Conservation (phyloP, 2,329 filamentous ascomycete genomes). For the Huntiella savannae region DNA sequence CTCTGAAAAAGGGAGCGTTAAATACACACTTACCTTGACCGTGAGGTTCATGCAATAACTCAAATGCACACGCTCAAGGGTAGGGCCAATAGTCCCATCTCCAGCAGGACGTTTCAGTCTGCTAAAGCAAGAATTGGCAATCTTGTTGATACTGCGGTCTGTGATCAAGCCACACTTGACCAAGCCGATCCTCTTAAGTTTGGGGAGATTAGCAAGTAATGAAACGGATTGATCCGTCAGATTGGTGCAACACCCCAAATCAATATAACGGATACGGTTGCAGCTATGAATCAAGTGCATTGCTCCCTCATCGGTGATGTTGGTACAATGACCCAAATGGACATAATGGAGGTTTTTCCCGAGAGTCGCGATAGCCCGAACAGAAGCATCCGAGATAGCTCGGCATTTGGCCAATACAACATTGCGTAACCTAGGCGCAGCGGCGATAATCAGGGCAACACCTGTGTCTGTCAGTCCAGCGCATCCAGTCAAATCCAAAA, state of each 20-base stretch:
- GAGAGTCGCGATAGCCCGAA: slow-evolving; percentile 69
- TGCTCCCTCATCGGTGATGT: slow-evolving; percentile 80
- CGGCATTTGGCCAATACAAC: slow-evolving; percentile 87
- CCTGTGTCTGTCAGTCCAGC: slow-evolving; percentile 66
- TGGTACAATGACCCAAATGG: slow-evolving; percentile 79
- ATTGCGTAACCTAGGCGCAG: slow-evolving; percentile 76
- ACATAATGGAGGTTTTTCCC: slow-evolving; percentile 96
- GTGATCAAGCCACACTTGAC: slow-evolving; percentile 89
- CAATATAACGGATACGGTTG: slow-evolving; percentile 92
- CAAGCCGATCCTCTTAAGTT: slow-evolving; percentile 81
- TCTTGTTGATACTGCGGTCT: slow-evolving; percentile 51
- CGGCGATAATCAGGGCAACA: slow-evolving; percentile 70
- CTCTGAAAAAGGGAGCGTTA: not conserved
- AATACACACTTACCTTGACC: slow-evolving; percentile 43
- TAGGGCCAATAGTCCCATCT: slow-evolving; percentile 20
- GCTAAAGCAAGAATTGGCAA: slow-evolving; percentile 13
- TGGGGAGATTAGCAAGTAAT: slow-evolving; percentile 69
- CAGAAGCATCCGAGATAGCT: slow-evolving; percentile 75
- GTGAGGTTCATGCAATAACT: slow-evolving; percentile 85
- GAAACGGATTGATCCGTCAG: slow-evolving; percentile 76
- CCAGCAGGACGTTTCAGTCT: slow-evolving; percentile 13
- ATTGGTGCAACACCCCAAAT: slow-evolving; percentile 82
- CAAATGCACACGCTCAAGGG: slow-evolving; percentile 81
- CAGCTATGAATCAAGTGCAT: slow-evolving; percentile 66
- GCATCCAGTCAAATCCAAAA: slow-evolving; percentile 85